A percentile compares a stretch with the other conserved stretches of the same genome.
Conservation (phyloP, 2,329 filamentous ascomycete species). For the Fusarium cicatricum region DNA sequence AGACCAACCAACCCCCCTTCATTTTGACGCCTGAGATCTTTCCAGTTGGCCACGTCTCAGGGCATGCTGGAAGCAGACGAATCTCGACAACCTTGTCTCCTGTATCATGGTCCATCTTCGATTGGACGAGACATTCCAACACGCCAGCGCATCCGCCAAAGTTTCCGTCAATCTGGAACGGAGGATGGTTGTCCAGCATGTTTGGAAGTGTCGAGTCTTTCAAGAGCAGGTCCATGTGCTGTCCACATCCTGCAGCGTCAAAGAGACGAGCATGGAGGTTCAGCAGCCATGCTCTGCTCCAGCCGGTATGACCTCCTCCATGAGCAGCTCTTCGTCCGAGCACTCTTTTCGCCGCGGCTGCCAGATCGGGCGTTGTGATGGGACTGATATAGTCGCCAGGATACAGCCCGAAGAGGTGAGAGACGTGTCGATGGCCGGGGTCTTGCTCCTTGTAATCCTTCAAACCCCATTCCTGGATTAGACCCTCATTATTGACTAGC, state of each 20-base stretch:
- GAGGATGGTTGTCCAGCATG: conserved; percentile 34
- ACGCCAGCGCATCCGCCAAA: conserved; percentile 39
- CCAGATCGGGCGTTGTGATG: conserved; percentile 29
- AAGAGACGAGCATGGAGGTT: conserved; percentile 56
- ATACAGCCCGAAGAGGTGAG: conserved; percentile 58
- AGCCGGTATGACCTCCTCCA: conserved; percentile 58
- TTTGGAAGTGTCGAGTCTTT: conserved; percentile 29
- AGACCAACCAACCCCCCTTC: conserved; percentile 26
- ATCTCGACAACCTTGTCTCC: conserved; percentile 10
- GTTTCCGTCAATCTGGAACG: conserved; percentile 45
- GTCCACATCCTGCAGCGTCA: conserved; percentile 17
- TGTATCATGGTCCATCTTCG: neutral
- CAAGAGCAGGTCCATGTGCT: conserved; percentile 31
- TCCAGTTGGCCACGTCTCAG: conserved; percentile 16
- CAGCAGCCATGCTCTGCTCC: conserved; percentile 61
- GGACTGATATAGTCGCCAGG: conserved; percentile 48
- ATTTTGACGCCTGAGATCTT: neutral
- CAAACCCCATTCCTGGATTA: conserved; percentile 52
- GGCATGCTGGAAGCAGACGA: conserved; percentile 30
- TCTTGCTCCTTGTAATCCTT: conserved; percentile 52
- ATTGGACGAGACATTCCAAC: conserved; percentile 36
- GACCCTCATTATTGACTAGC: conserved; percentile 19
- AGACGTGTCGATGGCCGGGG: conserved; percentile 60
- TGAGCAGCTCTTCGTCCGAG: conserved; percentile 43
- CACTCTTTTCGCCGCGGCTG: conserved; percentile 41